Percentiles rank a stretch among this genome's conserved stretches.
Conservation (phyloP, 768 basidiomycete species). For the Pleurotus sapidus region DNA sequence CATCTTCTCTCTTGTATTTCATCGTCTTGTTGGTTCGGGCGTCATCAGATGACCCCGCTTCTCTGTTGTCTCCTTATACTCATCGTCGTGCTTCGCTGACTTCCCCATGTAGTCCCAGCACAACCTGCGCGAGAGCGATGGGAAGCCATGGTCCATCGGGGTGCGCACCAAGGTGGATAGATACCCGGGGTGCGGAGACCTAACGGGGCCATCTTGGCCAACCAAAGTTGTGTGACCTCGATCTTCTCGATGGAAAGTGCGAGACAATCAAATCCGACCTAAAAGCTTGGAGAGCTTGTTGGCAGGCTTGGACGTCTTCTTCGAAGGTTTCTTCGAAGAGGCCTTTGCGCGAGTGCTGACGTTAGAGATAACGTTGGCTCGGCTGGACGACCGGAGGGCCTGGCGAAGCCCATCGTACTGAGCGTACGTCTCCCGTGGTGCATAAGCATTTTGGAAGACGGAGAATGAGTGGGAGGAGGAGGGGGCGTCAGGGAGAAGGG, state of each 20-base stretch:
- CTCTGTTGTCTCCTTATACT: too few species aligned
- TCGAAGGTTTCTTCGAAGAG: background rate
- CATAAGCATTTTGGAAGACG: conserved; percentile 32
- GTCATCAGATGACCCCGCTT: too few species aligned
- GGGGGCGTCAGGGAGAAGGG: conserved; percentile 24
- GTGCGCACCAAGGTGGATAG: too few species aligned
- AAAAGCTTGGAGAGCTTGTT: conserved; percentile 6
- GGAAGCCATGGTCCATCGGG: too few species aligned
- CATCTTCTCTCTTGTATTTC: too few species aligned
- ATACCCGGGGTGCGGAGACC: too few species aligned
- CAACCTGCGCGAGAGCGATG: too few species aligned
- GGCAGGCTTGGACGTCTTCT: background rate
- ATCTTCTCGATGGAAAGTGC: too few species aligned
- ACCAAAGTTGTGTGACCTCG: background rate
- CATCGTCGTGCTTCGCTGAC: too few species aligned
- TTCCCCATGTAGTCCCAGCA: too few species aligned
- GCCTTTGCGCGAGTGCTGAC: background rate
- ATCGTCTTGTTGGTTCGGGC: too few species aligned
- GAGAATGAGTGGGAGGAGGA: conserved; percentile 26
- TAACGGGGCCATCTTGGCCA: too few species aligned
- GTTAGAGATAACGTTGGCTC: background rate
- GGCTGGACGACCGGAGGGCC: conserved; percentile 27
- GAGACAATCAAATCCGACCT: background rate
- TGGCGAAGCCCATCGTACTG: conserved; percentile 37
- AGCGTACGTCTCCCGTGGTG: conserved; percentile 34